Evolutionary conservation across 2,329 filamentous ascomycete genomes (phyloP).

Genomic region (Trichophyton mentagrophytes): DNA sequence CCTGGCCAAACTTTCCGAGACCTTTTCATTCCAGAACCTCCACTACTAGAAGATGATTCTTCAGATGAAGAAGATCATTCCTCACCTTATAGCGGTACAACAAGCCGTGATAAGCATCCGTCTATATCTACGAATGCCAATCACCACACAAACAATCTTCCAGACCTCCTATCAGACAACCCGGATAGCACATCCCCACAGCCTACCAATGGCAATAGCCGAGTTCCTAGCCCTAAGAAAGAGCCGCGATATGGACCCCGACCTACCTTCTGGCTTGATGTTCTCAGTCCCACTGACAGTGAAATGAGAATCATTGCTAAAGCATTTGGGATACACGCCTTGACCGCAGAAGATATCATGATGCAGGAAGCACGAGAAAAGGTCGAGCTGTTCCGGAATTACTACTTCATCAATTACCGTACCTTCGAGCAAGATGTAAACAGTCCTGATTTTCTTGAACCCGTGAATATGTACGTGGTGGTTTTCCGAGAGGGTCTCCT

Average conservation of each 20-base stretch:
- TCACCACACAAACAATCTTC: conserved; percentile 9
- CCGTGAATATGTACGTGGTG: conserved; percentile 93
- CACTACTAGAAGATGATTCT: conserved; percentile 52
- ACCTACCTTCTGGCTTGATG: conserved; percentile 93
- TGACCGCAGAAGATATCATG: conserved; percentile 94
- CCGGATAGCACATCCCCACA: conserved; percentile 11
- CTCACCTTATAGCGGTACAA: conserved; percentile 1
- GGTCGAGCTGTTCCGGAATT: conserved; percentile 91
- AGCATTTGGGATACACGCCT: conserved; percentile 85
- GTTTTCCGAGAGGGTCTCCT: conserved; percentile 93
- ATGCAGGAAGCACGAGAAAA: conserved; percentile 96
- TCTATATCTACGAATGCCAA: neutral
- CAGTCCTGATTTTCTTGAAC: conserved; percentile 82
- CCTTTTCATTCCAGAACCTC: conserved; percentile 80
- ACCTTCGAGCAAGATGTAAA: conserved; percentile 91
- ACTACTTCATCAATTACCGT: conserved; percentile 98
- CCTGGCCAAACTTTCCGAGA: conserved; percentile 72
- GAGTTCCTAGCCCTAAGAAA: conserved; percentile 25
- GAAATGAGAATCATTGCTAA: conserved; percentile 94
- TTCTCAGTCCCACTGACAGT: conserved; percentile 76
- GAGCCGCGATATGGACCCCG: conserved; percentile 58
- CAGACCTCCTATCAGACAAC: conserved; percentile 6
- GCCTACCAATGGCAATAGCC: conserved; percentile 19
- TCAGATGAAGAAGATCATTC: conserved; percentile 47
- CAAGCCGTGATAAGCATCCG: conserved; percentile 2